Conservation (phyloP, 352 stramenopile genomes). For the Pythium grandisporangium region DNA sequence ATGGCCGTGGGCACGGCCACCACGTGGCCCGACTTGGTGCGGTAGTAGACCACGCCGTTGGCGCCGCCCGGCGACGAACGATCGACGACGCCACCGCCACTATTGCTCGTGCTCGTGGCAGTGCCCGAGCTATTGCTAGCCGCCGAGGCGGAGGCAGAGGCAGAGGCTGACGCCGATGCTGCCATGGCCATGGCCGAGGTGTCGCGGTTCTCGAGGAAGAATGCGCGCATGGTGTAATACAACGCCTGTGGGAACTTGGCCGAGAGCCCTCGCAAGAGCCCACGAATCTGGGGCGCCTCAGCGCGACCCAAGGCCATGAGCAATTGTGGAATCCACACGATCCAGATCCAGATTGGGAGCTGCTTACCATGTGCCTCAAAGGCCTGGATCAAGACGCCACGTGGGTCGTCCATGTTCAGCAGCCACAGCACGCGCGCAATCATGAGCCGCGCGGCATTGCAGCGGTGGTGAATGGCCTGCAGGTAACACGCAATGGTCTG, state of each 20-base stretch:
- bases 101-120: constrained; percentile 5
- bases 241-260: constrained; percentile 96
- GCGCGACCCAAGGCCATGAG: constrained; percentile 91
- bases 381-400: constrained; percentile 64
- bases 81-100: constrained; percentile 2
- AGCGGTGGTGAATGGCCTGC: constrained; percentile 89
- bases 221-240: constrained; percentile 97
- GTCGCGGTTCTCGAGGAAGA: constrained; percentile 97
- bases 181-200: constrained; percentile 55
- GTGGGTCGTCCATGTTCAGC: constrained; percentile 80
- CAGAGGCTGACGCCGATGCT: no score
- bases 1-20: constrained; percentile 59
- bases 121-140: constrained; percentile 5
- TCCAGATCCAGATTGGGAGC: constrained; percentile 97
- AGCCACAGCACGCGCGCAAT: constrained; percentile 89
- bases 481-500: constrained; percentile 92
- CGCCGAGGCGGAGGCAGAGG: no score
- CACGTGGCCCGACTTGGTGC: constrained; percentile 73
- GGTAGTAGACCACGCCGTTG: constrained; percentile 44
- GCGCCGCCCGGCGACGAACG: constrained; percentile 2
- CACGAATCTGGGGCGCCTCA: constrained; percentile 84
- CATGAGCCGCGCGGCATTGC: constrained; percentile 83
- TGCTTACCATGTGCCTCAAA: constrained; percentile 93
- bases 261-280: constrained; percentile 67
- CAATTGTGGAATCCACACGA: constrained; percentile 98